A percentile compares a stretch with the other conserved stretches of the same genome.
Evolutionary conservation across 169 alveolate species (phyloP).

Genomic region (Eimeria acervulina): DNA sequence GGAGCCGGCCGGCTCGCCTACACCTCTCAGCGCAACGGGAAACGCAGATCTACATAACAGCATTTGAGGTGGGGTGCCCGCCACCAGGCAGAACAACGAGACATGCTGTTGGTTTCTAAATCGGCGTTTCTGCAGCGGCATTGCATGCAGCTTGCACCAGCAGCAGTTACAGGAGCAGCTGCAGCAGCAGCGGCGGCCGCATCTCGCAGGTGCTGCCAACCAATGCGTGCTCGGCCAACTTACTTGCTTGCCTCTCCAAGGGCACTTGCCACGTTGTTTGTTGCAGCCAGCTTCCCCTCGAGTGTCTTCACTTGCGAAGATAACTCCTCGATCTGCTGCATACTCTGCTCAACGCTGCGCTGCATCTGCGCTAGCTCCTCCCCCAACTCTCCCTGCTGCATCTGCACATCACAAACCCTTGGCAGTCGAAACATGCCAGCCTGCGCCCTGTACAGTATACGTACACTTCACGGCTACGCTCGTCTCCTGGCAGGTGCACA

Average conservation of each 20-base stretch:
- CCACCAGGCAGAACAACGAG: background rate
- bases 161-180: background rate
- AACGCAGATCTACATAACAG: background rate
- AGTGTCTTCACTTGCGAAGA: slow-evolving; percentile 52
- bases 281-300: slow-evolving; percentile 52
- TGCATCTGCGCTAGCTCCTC: slow-evolving; percentile 23
- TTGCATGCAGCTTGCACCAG: background rate
- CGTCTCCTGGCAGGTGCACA: background rate
- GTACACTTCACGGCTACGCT: background rate
- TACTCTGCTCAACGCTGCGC: slow-evolving; percentile 9
- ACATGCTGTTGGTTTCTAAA: background rate
- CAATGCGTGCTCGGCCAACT: background rate
- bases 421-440: background rate
- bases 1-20: background rate
- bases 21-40: background rate
- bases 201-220: background rate
- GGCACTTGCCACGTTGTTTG: slow-evolving; percentile 37
- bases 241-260: slow-evolving; percentile 31
- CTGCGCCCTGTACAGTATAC: background rate
- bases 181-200: background rate
- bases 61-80: background rate
- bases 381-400: slow-evolving; percentile 13
- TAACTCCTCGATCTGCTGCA: slow-evolving; percentile 62
- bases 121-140: background rate
- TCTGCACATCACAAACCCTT: slow-evolving; percentile 20